Conservation (phyloP, 257 asterid species). For the Capsicum chinense region DNA sequence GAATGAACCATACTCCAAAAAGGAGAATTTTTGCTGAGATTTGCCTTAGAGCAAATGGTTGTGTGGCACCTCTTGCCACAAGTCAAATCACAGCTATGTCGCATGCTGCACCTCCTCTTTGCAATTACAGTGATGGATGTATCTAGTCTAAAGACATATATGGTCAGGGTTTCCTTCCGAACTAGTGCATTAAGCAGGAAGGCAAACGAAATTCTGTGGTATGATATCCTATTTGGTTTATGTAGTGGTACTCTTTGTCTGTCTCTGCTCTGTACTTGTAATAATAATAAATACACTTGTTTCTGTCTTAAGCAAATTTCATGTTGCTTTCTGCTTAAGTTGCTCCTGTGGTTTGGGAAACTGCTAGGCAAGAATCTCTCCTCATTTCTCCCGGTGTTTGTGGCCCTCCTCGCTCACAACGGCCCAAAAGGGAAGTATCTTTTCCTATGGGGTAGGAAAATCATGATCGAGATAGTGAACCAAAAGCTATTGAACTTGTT, state of each 20-base stretch:
- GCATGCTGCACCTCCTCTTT: not conserved
- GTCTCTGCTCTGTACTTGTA: not conserved
- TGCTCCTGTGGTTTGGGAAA: not conserved
- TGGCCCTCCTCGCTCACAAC: no score
- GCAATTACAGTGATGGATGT: conserved; percentile 12
- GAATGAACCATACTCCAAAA: not conserved
- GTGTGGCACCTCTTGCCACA: not conserved
- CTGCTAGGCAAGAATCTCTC: not conserved
- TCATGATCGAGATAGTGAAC: no score
- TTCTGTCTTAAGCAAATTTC: not conserved
- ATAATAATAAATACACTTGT: not conserved
- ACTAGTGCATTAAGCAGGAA: no score
- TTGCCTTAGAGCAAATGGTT: not conserved
- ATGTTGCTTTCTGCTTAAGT: not conserved
- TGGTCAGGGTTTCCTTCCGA: no score
- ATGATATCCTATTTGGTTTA: not conserved
- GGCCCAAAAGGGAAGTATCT: no score
- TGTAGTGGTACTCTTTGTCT: not conserved
- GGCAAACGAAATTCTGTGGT: no score
- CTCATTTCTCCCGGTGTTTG: no score
- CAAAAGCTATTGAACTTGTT: no score
- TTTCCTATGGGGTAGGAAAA: no score
- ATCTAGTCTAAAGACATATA: not conserved
- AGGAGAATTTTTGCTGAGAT: not conserved
- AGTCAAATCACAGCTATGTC: not conserved